phyloP scores from a whole-genome alignment of 2,329 filamentous ascomycete genomes.

The Sordariomycetes sp. region DNA sequence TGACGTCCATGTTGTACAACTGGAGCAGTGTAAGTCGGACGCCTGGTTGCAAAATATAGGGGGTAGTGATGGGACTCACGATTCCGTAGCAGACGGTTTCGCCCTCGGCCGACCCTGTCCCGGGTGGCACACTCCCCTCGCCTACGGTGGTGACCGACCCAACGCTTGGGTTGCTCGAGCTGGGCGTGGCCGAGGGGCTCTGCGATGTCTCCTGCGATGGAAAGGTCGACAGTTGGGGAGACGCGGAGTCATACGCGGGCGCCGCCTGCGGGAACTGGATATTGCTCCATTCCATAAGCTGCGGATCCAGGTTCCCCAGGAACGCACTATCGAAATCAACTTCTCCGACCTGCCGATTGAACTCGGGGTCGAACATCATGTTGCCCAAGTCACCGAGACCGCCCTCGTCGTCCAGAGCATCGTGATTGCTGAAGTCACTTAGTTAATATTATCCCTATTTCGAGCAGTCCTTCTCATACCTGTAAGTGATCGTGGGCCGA shows the following conservation, averaged over 20 bases:
- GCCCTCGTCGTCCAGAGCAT: no score
- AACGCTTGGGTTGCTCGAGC: neutral
- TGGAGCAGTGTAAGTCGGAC: neutral
- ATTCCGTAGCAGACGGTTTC: constrained; percentile 13
- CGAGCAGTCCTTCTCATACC: neutral
- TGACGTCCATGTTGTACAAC: neutral
- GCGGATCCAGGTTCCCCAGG: neutral
- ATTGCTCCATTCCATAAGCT: neutral
- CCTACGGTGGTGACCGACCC: neutral
- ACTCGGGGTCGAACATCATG: no score
- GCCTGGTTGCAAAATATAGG: neutral
- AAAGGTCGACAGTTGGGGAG: neutral
- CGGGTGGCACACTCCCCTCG: neutral
- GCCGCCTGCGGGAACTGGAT: neutral
- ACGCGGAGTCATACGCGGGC: neutral
- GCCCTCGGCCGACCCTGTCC: no score
- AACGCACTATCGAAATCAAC: neutral
- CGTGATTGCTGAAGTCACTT: no score
- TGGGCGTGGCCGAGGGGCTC: neutral
- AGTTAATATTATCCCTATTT: no score
- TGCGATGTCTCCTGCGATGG: neutral
- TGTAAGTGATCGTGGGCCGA: neutral
- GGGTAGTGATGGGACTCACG: neutral
- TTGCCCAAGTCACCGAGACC: no score
- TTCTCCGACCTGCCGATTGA: no score